A percentile compares a stretch with the other conserved stretches of the same genome.
These are phyloP conservation scores for Colletotrichum neosansevieriae DNA, from an alignment of 2,329 filamentous ascomycete genomes.

Conservation along the genomic window DNA sequence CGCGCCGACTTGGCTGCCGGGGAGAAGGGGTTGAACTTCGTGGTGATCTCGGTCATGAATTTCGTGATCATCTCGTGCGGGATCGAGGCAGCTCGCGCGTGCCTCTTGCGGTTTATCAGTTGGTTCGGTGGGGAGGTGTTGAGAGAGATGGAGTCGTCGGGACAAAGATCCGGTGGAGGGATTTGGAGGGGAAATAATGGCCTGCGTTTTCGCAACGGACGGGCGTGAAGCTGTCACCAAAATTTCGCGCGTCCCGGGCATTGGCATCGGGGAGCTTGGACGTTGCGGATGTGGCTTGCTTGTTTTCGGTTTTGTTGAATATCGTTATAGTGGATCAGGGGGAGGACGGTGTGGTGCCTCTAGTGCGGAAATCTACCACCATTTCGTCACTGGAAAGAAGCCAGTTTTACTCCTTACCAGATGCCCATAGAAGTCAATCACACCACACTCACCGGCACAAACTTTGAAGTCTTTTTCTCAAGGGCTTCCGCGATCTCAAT, in stretches of 20 bases:
- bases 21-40: constrained; percentile 94
- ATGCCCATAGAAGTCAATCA: background rate
- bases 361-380: background rate
- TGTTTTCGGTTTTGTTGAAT: background rate
- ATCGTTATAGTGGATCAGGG: background rate
- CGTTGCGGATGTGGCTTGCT: constrained; percentile 25
- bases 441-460: background rate
- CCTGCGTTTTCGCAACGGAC: background rate
- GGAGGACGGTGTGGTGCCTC: too few species aligned
- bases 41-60: constrained; percentile 86
- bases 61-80: constrained; percentile 79
- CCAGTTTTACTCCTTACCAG: constrained; percentile 40
- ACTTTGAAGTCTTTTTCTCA: too few species aligned
- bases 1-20: constrained; percentile 83
- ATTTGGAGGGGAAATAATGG: background rate
- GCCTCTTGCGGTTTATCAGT: too few species aligned
- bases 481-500: background rate
- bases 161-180: background rate
- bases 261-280: constrained; percentile 33
- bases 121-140: too few species aligned
- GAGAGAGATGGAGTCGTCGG: too few species aligned
- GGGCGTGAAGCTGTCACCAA: constrained; percentile 33
- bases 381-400: constrained; percentile 43
- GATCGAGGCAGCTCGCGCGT: too few species aligned
- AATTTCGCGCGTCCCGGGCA: constrained; percentile 35